These are phyloP conservation scores for Coemansia sp. DNA, from an alignment of 192 early-diverging fungal genomes.

Conservation along the genomic window DNA sequence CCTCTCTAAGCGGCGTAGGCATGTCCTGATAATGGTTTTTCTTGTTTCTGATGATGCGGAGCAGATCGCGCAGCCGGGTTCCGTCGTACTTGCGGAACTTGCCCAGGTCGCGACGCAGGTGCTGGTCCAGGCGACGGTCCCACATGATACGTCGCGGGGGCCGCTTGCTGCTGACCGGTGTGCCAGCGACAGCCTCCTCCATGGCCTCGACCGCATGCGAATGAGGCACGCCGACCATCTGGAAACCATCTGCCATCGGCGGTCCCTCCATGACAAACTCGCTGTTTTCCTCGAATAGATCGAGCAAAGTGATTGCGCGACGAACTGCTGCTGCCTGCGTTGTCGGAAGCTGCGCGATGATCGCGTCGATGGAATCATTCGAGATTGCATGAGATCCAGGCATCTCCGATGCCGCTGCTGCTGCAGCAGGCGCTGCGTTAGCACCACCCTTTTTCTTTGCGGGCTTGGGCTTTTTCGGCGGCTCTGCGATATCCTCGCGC, in stretches of 20 bases:
- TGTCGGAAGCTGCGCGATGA: slow-evolving; percentile 41
- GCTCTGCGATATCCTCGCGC: slow-evolving; percentile 34
- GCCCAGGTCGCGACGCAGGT: slow-evolving; percentile 74
- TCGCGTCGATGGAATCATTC: slow-evolving; percentile 42
- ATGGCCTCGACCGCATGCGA: slow-evolving; percentile 30
- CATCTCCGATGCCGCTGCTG: not conserved
- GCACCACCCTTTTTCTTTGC: slow-evolving; percentile 39
- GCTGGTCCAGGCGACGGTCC: slow-evolving; percentile 58
- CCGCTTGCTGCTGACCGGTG: not conserved
- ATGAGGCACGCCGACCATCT: slow-evolving; percentile 43
- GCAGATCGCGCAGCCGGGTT: slow-evolving; percentile 76
- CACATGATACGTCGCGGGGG: slow-evolving; percentile 32
- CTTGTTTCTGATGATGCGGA: slow-evolving; percentile 93
- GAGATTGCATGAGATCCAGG: slow-evolving; percentile 34
- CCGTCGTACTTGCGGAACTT: slow-evolving; percentile 95
- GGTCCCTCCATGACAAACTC: slow-evolving; percentile 47
- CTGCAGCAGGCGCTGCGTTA: not conserved
- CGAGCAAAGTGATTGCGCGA: slow-evolving; percentile 43
- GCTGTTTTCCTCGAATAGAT: slow-evolving; percentile 47
- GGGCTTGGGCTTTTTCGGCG: slow-evolving; percentile 25
- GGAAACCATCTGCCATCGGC: slow-evolving; percentile 49
- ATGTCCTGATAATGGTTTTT: slow-evolving; percentile 98
- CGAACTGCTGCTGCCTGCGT: slow-evolving; percentile 48
- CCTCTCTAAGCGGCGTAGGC: slow-evolving; percentile 69
- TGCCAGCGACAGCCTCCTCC: slow-evolving; percentile 16